A percentile compares a stretch with the other conserved stretches of the same genome.
phyloP scores from a whole-genome alignment of 1,139 yeast genomes.

The Hanseniaspora sp. region DNA sequence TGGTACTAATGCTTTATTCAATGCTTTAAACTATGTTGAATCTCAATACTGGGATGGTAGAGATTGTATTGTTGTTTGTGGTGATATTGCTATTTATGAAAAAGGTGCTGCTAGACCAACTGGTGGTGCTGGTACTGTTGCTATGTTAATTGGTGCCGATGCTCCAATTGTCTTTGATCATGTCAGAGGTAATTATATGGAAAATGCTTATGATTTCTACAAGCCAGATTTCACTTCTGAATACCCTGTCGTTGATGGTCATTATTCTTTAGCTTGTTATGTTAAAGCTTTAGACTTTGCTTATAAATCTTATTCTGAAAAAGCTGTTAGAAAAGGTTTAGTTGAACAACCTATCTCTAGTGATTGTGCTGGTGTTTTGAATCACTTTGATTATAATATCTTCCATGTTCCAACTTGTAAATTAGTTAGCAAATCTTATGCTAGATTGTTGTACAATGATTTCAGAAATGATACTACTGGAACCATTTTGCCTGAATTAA shows the following conservation, averaged over 20 bases:
- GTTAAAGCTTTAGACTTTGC: constrained; percentile 85
- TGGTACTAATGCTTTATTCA: constrained; percentile 91
- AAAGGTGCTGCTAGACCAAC: constrained; percentile 98
- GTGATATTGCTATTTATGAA: constrained; percentile 95
- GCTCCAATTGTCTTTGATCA: constrained; percentile 91
- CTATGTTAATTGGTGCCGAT: constrained; percentile 90
- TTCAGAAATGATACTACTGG: constrained; percentile 49
- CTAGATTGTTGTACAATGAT: constrained; percentile 84
- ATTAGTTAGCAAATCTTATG: constrained; percentile 84
- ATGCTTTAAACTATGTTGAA: constrained; percentile 92
- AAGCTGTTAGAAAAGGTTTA: constrained; percentile 52
- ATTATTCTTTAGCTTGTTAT: constrained; percentile 87
- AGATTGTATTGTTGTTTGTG: constrained; percentile 92
- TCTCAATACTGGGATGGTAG: constrained; percentile 97
- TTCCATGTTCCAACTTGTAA: constrained; percentile 99
- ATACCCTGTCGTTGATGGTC: constrained; percentile 97
- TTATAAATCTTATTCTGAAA: constrained; percentile 70
- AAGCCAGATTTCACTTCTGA: constrained; percentile 95
- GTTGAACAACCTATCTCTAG: constrained; percentile 34
- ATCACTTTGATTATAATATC: constrained; percentile 82
- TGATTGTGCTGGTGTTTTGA: constrained; percentile 51
- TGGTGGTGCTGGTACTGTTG: constrained; percentile 98
- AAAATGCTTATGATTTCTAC: constrained; percentile 94
- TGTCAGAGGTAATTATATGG: constrained; percentile 84
- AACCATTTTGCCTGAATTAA: constrained; percentile 51